Base-by-base conservation (phyloP, 1,139 yeast genomes). In the Magnusiomyces suaveolens region DNA sequence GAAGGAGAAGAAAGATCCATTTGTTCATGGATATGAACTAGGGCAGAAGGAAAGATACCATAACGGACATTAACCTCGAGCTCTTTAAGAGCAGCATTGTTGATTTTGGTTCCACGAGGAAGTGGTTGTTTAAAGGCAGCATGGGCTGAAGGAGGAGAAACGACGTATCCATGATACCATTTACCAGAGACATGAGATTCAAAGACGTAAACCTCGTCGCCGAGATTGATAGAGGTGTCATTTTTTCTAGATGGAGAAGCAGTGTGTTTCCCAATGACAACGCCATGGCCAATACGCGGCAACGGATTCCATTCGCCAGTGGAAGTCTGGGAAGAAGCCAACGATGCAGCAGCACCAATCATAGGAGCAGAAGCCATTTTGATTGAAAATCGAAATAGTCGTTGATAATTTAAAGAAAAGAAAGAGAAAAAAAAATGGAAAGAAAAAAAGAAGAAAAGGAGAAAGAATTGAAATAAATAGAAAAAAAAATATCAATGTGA, bases 161-260 rank as follows among this genome's bases (percentile, higher is more conserved):
- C 73, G 3, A 80, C 75, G 67, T 87, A 87, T 21, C 90, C 96
- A 63, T 96, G 76, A 41, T 83, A 89, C 96, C 96, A 87, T 58
- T 78, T 78, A 18, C 75, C 75, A 49, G 68, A 60, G 48, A 73
- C 73, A 60, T 78, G 79, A 33, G 82, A 75, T 67, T 88, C 96
- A 64, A 88, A 86, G 39, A 87, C 73, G 67, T 79, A 87, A 33
- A 87, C 82, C 60, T 84, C 87, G 66, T 88, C 95, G 41, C 96
- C 96, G 23, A 88, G 84, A 64, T 82, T 83, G 54, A 87, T 68
- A 63, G 58, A 44, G 23, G 58, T 52, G 32, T 55, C 58, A 49
- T 49, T 50, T 46, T 48, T 55, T 48, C 57, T 32, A 41, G 41
- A 43, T 2, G 56, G 51, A 32, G 58, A 53, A n/a, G 65, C 62